These are phyloP conservation scores for Buxus sempervirens DNA, from an alignment of 164 flowering plant genomes.

Conservation along the genomic window DNA sequence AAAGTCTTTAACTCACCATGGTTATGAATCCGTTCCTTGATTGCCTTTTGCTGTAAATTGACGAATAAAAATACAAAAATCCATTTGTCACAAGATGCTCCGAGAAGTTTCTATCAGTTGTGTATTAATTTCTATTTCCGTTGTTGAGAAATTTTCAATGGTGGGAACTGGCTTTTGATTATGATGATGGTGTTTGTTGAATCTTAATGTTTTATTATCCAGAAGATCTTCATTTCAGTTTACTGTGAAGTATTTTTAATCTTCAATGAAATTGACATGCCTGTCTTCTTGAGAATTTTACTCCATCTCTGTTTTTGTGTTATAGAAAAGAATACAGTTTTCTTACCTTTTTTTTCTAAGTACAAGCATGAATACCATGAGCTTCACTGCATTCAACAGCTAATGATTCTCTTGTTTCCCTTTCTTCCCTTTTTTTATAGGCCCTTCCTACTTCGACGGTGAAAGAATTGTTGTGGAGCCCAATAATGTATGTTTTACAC, in stretches of 20 bases:
- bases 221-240: background rate
- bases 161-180: too few relatives aligned
- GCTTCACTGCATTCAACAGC: background rate
- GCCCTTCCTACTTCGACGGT: constrained; percentile 35
- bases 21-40: too few relatives aligned
- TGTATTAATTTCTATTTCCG: too few relatives aligned
- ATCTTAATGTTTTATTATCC: background rate
- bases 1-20: background rate
- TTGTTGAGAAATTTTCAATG: too few relatives aligned
- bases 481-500: constrained; percentile 26
- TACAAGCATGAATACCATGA: background rate
- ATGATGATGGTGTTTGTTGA: too few relatives aligned
- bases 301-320: background rate
- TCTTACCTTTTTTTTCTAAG: constrained; percentile 1
- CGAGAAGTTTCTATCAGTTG: too few relatives aligned
- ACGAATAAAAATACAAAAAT: background rate
- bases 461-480: constrained; percentile 36
- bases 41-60: background rate
- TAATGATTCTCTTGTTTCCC: constrained; percentile 3
- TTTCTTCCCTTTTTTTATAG: constrained; percentile 22
- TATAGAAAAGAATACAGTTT: background rate
- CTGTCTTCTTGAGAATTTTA: background rate
- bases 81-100: too few relatives aligned
- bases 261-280: background rate
- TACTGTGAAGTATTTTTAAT: background rate